A percentile compares a stretch with the other conserved stretches of the same genome.
Evolutionary conservation across 805 yeast species (phyloP).

Genomic region (Lipomyces anomalus): DNA sequence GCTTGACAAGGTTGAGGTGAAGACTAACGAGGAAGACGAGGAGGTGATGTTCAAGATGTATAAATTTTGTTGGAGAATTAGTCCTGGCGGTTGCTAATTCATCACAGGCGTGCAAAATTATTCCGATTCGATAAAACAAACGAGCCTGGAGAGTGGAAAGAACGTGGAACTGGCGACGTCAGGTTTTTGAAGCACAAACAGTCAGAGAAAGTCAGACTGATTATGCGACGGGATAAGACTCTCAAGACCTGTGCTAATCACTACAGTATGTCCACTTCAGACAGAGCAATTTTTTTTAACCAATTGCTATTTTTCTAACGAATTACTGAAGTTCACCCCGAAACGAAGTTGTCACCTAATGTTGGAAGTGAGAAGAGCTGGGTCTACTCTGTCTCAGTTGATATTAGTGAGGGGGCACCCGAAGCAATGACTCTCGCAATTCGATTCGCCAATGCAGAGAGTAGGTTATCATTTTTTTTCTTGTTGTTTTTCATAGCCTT

Average conservation of each 20-base stretch:
- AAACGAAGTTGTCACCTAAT: constrained; percentile 63
- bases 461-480: constrained; percentile 11
- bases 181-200: constrained; percentile 87
- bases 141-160: constrained; percentile 94
- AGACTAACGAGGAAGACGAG: constrained; percentile 90
- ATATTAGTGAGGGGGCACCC: constrained; percentile 89
- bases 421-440: constrained; percentile 96
- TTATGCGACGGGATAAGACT: constrained; percentile 99
- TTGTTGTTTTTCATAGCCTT: too few relatives aligned
- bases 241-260: constrained; percentile 98
- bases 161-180: constrained; percentile 98
- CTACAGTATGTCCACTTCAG: constrained; percentile 43
- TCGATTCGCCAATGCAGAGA: constrained; percentile 58
- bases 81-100: neutral
- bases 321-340: constrained; percentile 22
- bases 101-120: constrained; percentile 73
- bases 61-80: constrained; percentile 9
- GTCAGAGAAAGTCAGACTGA: constrained; percentile 74
- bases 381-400: constrained; percentile 95
- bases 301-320: constrained; percentile 1
- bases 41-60: constrained; percentile 71
- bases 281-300: neutral
- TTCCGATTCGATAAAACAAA: constrained; percentile 60
- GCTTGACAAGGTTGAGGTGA: constrained; percentile 91
- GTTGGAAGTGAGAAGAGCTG: constrained; percentile 97